These are phyloP conservation scores for Boletus rubroflammeus DNA, from an alignment of 768 basidiomycete species.

Conservation along the genomic window DNA sequence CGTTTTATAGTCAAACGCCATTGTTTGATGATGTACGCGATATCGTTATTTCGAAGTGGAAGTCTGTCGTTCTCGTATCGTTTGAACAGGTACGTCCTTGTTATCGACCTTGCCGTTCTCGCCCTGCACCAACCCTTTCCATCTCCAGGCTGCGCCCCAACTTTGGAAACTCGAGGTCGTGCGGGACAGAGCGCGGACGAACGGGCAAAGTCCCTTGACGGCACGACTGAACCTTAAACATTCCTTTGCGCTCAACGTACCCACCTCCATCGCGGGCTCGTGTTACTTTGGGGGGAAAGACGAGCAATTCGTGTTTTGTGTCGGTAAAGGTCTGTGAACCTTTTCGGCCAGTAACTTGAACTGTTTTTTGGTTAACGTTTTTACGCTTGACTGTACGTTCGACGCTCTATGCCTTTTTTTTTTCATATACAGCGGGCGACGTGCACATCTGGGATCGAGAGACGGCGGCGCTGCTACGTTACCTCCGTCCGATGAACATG, in stretches of 20 bases:
- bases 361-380: not conserved
- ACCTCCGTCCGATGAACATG: constrained; percentile 52
- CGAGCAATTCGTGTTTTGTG: constrained; percentile 76
- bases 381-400: not conserved
- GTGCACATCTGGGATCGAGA: constrained; percentile 87
- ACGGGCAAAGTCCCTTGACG: constrained; percentile 14
- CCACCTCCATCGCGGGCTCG: constrained; percentile 71
- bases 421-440: constrained; percentile 57
- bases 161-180: constrained; percentile 69
- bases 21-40: constrained; percentile 52
- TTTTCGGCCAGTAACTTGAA: not conserved
- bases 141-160: constrained; percentile 66
- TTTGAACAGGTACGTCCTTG: constrained; percentile 24
- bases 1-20: constrained; percentile 44
- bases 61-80: constrained; percentile 41
- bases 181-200: constrained; percentile 43
- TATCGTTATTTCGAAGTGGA: constrained; percentile 43
- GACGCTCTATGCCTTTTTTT: not conserved
- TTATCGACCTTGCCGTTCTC: not conserved
- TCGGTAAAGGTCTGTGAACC: constrained; percentile 58
- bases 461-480: constrained; percentile 66
- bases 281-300: constrained; percentile 79
- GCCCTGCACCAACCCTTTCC: too few species aligned
- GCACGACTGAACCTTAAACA: constrained; percentile 44
- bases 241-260: constrained; percentile 59